Conservation (phyloP, 495 filamentous ascomycete genomes). For the Bathelium albidoporum region DNA sequence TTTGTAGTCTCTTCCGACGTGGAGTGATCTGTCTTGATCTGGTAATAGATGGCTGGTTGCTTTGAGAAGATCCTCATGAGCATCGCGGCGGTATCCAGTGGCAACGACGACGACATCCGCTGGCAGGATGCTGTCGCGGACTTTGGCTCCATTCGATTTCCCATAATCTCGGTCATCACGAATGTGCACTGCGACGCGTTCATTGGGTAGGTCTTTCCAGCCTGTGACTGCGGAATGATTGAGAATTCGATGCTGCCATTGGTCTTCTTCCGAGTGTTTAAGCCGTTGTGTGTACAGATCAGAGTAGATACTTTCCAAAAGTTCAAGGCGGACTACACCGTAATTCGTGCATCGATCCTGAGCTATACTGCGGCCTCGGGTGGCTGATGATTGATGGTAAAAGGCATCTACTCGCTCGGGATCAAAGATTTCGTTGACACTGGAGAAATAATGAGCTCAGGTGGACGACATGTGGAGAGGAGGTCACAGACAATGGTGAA, state of each 20-base stretch:
- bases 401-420: slow-evolving; percentile 67
- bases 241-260: slow-evolving; percentile 75
- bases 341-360: slow-evolving; percentile 80
- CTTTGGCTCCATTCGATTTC: slow-evolving; percentile 23
- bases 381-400: slow-evolving; percentile 50
- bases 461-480: not conserved
- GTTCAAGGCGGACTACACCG: slow-evolving; percentile 74
- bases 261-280: slow-evolving; percentile 52
- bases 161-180: slow-evolving; percentile 16
- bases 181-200: slow-evolving; percentile 11
- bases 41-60: slow-evolving; percentile 54
- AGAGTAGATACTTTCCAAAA: slow-evolving; percentile 80
- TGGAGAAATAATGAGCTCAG: slow-evolving; percentile 32
- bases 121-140: slow-evolving; percentile 48
- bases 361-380: slow-evolving; percentile 51
- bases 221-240: slow-evolving; percentile 51
- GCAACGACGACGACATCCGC: slow-evolving; percentile 76
- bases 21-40: slow-evolving; percentile 31
- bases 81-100: slow-evolving; percentile 73
- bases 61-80: slow-evolving; percentile 67
- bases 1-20: slow-evolving; percentile 58
- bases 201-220: slow-evolving; percentile 39
- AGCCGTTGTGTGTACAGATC: slow-evolving; percentile 75
- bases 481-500: slow-evolving; percentile 72
- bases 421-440: slow-evolving; percentile 95